Base-by-base conservation (phyloP, 805 yeast genomes). In the Saccharomycopsis sp. region DNA sequence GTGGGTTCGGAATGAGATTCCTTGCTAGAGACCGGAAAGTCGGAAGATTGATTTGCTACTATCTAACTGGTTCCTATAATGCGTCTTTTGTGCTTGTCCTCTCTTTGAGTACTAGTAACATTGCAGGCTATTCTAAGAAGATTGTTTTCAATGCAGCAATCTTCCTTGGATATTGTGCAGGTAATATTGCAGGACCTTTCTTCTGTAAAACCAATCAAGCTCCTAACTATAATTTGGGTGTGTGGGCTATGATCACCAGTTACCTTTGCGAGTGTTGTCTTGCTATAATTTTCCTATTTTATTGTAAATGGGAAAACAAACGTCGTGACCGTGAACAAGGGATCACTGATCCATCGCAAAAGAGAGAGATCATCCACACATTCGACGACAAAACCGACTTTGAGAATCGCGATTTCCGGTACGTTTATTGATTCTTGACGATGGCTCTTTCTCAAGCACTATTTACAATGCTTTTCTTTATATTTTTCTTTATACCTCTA, bases 121-220 rank as follows among this genome's bases (percentile, higher is more conserved):
- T 76, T 53, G 80, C 81, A 3, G 87, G 87, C 7, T 78, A 77
- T 64, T 81, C 87, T 9, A 83, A 83, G 70, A 81, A 81, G 66
- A 69, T 74, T 54, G 72, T 78, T 1, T 76, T 73, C 2, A 79
- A 74, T 65, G 78, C 81, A 1, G 62, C 78, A 34, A 68, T 72
- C 58, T 72, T 82, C 47, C 65, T 82, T 54, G 79, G 78, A 3
- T 81, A 76, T 68, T 78, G 83, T 66, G 78, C 73, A 7, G 86
- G 86, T 22, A 83, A 81, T 65, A 69, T 80, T 53, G 69, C 75
- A 54, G 86, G 86, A 2, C 84, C 86, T 1, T 83, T 79, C 61
- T 72, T 81, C 2, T 80, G 80, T 64, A 67, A 69, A 51, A 68
- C 69, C 0, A 58, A 55, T 2, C 78, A 81, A 63, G 79, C 81